Evolutionary conservation across 495 filamentous ascomycete genomes (phyloP).

Genomic region (Wilcoxina mikolae): DNA sequence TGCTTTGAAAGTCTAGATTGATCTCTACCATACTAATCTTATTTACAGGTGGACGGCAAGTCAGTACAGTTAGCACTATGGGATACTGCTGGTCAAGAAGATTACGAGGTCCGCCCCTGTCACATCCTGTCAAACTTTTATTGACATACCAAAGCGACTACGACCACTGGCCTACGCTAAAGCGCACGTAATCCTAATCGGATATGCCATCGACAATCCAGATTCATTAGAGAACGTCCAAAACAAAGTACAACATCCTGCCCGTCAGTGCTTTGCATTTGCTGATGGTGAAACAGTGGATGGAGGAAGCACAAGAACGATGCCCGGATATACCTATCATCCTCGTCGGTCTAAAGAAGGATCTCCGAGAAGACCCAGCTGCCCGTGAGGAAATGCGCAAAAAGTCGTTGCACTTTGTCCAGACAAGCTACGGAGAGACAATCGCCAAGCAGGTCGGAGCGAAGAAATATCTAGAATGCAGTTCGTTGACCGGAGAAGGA

Average conservation of each 20-base stretch:
- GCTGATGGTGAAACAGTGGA: conserved; percentile 77
- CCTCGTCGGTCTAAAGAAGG: conserved; percentile 93
- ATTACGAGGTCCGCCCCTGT: conserved; percentile 60
- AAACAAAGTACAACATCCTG: conserved; percentile 57
- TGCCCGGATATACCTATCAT: conserved; percentile 91
- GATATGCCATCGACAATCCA: conserved; percentile 86
- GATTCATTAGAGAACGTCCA: conserved; percentile 97
- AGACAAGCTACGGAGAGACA: conserved; percentile 60
- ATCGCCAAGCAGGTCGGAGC: conserved; percentile 76
- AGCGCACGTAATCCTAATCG: conserved; percentile 94
- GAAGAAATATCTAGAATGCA: conserved; percentile 94
- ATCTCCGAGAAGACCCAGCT: conserved; percentile 84
- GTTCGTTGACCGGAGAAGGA: conserved; percentile 88
- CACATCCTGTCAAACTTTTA: too few species aligned
- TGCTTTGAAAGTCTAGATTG: background rate
- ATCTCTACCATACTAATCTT: conserved; percentile 9
- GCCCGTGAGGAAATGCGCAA: conserved; percentile 97
- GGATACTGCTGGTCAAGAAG: conserved; percentile 99
- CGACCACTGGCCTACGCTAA: conserved; percentile 93
- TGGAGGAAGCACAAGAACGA: conserved; percentile 87
- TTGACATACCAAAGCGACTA: conserved; percentile 38
- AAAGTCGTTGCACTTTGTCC: conserved; percentile 75
- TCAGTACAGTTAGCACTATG: conserved; percentile 95
- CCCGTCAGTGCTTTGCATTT: conserved; percentile 2
- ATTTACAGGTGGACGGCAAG: conserved; percentile 53